These are phyloP conservation scores for Metarhizium robertsii DNA, from an alignment of 2,329 filamentous ascomycete species.

Conservation along the genomic window DNA sequence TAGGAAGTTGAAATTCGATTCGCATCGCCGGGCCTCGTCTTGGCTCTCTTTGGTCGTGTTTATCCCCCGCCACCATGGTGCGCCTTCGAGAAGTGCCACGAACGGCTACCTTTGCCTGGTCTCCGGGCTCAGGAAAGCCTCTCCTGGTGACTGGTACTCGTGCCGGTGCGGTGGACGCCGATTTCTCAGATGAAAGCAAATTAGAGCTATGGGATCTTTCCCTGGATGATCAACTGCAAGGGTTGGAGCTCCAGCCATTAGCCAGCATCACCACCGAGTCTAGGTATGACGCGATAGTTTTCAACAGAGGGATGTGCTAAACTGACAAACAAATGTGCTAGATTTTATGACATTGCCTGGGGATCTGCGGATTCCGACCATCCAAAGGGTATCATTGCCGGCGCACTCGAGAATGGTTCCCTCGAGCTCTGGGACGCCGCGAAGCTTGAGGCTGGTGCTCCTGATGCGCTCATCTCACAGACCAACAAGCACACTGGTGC, in stretches of 20 bases:
- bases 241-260: conserved; percentile 76
- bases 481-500: conserved; percentile 85
- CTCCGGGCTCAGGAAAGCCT: conserved; percentile 67
- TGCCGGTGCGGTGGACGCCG: conserved; percentile 88
- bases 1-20: not conserved
- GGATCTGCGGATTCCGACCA: conserved; percentile 69
- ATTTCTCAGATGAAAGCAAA: conserved; percentile 96
- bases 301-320: not conserved
- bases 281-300: conserved; percentile 46
- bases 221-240: conserved; percentile 66
- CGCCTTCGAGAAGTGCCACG: conserved; percentile 92
- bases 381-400: conserved; percentile 83
- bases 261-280: conserved; percentile 81
- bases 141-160: conserved; percentile 88
- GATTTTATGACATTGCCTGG: conserved; percentile 98
- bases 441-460: conserved; percentile 47
- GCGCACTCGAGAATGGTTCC: conserved; percentile 87
- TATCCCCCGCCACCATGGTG: conserved; percentile 58
- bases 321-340: conserved; percentile 27
- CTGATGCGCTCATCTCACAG: conserved; percentile 74
- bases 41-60: conserved; percentile 11
- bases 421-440: conserved; percentile 89
- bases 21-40: conserved; percentile 6
- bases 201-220: conserved; percentile 93
- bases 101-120: conserved; percentile 97